Evolutionary conservation across 441 rosid species (phyloP).

Genomic region (Melianthus villosus): DNA sequence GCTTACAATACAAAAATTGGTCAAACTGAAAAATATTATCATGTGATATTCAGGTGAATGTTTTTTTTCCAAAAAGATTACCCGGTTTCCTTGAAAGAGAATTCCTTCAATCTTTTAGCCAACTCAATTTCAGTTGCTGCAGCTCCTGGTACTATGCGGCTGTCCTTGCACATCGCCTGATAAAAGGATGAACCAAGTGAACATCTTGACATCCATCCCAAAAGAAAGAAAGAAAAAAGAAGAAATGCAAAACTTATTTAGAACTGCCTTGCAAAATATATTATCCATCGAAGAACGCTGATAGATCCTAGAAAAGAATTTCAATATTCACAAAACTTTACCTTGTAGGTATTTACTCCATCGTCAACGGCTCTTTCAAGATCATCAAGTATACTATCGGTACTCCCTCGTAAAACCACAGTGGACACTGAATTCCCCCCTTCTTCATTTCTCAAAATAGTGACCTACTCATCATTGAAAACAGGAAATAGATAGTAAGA

Average conservation of each 20-base stretch:
- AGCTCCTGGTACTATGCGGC: conserved; percentile 88
- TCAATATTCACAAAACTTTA: conserved; percentile 9
- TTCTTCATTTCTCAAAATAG: conserved; percentile 74
- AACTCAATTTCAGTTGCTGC: conserved; percentile 98
- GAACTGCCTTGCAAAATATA: too few relatives aligned
- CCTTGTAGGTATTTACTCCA: conserved; percentile 98
- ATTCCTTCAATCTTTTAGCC: conserved; percentile 89
- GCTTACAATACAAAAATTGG: too few relatives aligned
- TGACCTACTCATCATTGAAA: conserved; percentile 37
- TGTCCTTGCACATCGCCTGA: conserved; percentile 97
- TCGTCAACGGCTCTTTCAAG: conserved; percentile 99
- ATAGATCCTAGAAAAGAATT: background rate
- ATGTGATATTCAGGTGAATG: too few relatives aligned
- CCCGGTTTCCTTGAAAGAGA: conserved; percentile 92
- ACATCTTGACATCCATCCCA: background rate
- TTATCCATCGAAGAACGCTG: too few relatives aligned
- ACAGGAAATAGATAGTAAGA: background rate
- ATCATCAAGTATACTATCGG: conserved; percentile 93
- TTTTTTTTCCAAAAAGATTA: conserved; percentile 16
- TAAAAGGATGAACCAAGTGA: conserved; percentile 4
- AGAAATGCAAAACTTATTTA: too few relatives aligned
- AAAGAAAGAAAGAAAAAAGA: conserved; percentile 3
- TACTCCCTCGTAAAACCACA: conserved; percentile 88
- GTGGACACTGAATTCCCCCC: conserved; percentile 89
- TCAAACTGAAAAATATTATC: too few relatives aligned